These are phyloP conservation scores for Boletus rubroflammeus DNA, from an alignment of 768 basidiomycete species.

Conservation along the genomic window DNA sequence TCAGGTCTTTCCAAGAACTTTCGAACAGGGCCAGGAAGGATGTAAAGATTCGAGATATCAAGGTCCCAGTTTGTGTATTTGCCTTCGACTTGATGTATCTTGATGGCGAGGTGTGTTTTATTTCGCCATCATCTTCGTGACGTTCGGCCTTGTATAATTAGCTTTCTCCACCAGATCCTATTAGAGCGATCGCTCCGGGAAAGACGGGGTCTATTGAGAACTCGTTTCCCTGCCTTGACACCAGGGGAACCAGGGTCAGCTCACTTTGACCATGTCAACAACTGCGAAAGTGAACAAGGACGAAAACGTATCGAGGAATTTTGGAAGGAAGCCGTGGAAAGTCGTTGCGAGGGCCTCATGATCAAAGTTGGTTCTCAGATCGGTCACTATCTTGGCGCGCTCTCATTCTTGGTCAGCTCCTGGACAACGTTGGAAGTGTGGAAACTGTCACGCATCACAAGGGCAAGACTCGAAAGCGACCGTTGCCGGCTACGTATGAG, in stretches of 20 bases:
- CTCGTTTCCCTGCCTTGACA: slow-evolving; percentile 52
- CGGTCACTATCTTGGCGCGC: background rate
- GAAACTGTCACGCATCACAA: slow-evolving; percentile 35
- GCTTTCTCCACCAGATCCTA: slow-evolving; percentile 47
- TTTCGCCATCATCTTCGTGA: background rate
- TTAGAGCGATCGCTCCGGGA: slow-evolving; percentile 66
- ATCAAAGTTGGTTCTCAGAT: slow-evolving; percentile 56
- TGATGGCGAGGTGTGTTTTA: slow-evolving; percentile 63
- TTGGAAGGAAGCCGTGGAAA: slow-evolving; percentile 70
- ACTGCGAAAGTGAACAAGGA: slow-evolving; percentile 60
- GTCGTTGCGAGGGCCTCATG: slow-evolving; percentile 91
- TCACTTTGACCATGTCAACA: slow-evolving; percentile 70
- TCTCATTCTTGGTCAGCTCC: slow-evolving; percentile 42
- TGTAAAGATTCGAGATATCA: slow-evolving; percentile 70
- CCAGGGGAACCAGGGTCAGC: slow-evolving; percentile 48
- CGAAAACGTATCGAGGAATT: slow-evolving; percentile 66
- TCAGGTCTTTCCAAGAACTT: slow-evolving; percentile 83
- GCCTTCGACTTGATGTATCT: slow-evolving; percentile 89
- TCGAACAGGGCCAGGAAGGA: slow-evolving; percentile 83
- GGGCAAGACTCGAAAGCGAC: slow-evolving; percentile 51
- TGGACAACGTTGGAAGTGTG: slow-evolving; percentile 50
- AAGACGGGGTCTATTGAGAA: slow-evolving; percentile 62
- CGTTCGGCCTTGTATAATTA: background rate
- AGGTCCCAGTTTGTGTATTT: slow-evolving; percentile 77
- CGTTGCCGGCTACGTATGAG: slow-evolving; percentile 83